Evolutionary conservation across 495 filamentous ascomycete species (phyloP).

Genomic region (Lasiosphaeris hirsuta): DNA sequence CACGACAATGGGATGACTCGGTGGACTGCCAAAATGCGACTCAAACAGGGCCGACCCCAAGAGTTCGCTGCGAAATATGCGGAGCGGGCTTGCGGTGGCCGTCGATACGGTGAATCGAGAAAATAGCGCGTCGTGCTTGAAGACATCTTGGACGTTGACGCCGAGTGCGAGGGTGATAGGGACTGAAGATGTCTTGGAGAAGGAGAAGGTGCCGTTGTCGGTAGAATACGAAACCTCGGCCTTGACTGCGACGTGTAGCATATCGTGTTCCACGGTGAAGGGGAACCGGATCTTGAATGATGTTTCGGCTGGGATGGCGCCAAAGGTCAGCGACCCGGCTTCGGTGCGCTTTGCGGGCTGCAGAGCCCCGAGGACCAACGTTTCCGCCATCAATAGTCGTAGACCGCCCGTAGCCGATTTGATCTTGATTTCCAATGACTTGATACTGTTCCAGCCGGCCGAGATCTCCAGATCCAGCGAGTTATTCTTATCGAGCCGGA

Average conservation of each 20-base stretch:
- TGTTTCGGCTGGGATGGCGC: slow-evolving; percentile 46
- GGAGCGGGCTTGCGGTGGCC: slow-evolving; percentile 67
- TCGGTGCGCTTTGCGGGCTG: slow-evolving; percentile 55
- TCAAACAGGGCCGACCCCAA: slow-evolving; percentile 65
- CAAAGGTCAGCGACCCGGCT: slow-evolving; percentile 66
- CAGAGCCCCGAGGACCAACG: slow-evolving; percentile 54
- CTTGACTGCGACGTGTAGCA: slow-evolving; percentile 66
- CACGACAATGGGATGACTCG: slow-evolving; percentile 57
- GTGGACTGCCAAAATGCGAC: slow-evolving; percentile 56
- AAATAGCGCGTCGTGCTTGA: slow-evolving; percentile 77
- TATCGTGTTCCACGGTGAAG: slow-evolving; percentile 79
- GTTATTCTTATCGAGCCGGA: slow-evolving; percentile 74
- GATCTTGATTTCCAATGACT: slow-evolving; percentile 64
- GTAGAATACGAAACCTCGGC: slow-evolving; percentile 79
- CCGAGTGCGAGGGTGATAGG: slow-evolving; percentile 74
- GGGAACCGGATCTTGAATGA: slow-evolving; percentile 65
- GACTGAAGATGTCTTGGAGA: slow-evolving; percentile 59
- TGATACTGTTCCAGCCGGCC: slow-evolving; percentile 75
- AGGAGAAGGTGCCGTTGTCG: slow-evolving; percentile 66
- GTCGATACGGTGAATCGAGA: slow-evolving; percentile 88
- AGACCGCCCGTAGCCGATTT: slow-evolving; percentile 84
- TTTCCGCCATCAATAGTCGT: slow-evolving; percentile 72
- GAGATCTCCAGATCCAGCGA: slow-evolving; percentile 69
- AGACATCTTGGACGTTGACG: slow-evolving; percentile 95
- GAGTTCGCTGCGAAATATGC: slow-evolving; percentile 67